These are phyloP conservation scores for Candida manassasensis DNA, from an alignment of 805 yeast species.

Conservation along the genomic window DNA sequence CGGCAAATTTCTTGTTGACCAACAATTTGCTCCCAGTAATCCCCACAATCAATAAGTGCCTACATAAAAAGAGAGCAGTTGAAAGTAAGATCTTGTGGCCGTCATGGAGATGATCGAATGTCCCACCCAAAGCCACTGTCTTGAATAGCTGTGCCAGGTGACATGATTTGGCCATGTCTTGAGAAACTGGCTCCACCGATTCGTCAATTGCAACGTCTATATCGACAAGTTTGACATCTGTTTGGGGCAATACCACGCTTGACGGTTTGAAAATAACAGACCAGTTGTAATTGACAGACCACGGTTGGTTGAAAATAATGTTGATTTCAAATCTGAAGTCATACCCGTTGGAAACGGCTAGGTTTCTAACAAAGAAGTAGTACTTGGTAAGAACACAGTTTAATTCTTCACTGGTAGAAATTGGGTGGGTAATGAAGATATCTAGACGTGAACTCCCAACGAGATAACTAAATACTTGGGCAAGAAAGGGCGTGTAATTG, in stretches of 20 bases:
- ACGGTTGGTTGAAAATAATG: conserved; percentile 21
- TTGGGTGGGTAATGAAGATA: conserved; percentile 18
- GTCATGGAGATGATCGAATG: conserved; percentile 93
- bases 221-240: neutral
- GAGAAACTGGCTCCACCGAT: neutral
- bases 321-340: conserved; percentile 26
- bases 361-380: conserved; percentile 24
- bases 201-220: neutral
- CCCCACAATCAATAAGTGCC: conserved; percentile 63
- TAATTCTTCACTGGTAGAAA: conserved; percentile 20
- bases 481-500: conserved; percentile 11
- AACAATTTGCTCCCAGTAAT: conserved; percentile 74
- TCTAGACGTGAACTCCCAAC: conserved; percentile 13
- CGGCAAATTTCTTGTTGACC: conserved; percentile 67
- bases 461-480: conserved; percentile 4
- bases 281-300: neutral
- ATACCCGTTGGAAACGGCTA: conserved; percentile 15
- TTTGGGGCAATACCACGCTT: neutral
- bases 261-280: neutral
- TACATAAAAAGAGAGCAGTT: conserved; percentile 60
- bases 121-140: conserved; percentile 80
- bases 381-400: conserved; percentile 23
- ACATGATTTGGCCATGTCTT: too few relatives aligned
- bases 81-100: conserved; percentile 88
- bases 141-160: conserved; percentile 11